Base-by-base conservation (phyloP, 441 rosid genomes). In the Jatropha podagrica region DNA sequence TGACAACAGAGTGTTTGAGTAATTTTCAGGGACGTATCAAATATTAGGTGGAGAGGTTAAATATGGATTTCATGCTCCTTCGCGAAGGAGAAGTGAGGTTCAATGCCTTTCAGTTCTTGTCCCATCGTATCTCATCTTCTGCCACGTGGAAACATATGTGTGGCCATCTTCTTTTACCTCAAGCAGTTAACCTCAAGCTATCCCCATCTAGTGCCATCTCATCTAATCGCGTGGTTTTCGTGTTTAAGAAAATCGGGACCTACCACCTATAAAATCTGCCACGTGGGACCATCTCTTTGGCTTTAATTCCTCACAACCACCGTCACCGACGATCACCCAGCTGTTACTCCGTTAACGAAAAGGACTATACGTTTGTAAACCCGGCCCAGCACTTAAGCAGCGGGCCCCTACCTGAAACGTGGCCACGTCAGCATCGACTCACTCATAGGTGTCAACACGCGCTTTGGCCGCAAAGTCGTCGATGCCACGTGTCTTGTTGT, bases 381-480 rank as follows among this genome's bases (percentile, higher is more conserved):
- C 51, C 63, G 64, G 41, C 76, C 81, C 81, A 67, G 58, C 63
- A 67, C 60, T 73, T 46, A 54, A n/a, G 10, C 54, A 44, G 42
- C 46, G 72, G 77, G 71, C 56, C 91, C 87, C 82, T 61, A 40
- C 42, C 52, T 23, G 27, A 26, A 81, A 79, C 85, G 78, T 76
- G 83, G 85, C 90, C 95, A 83, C 88, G 83, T 91, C 88, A 81
- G 81, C 66, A 18, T 68, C 63, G 27, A 82, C 83, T 78, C 84
- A 59, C 46, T 59, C 78, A 84, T 74, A 85, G 76, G 88, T 80
- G 88, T 89, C 89, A 0, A 23, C 83, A 75, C 85, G 68, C 85
- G 67, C 73, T 41, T 65, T 69, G 78, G 75, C 66, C 38, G 4
- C 69, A 41, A 42, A 79, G 77, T 81, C 85, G 1, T 3, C 40